These are phyloP conservation scores for Aphanomyces invadans DNA, from an alignment of 352 stramenopile genomes.

Conservation along the genomic window DNA sequence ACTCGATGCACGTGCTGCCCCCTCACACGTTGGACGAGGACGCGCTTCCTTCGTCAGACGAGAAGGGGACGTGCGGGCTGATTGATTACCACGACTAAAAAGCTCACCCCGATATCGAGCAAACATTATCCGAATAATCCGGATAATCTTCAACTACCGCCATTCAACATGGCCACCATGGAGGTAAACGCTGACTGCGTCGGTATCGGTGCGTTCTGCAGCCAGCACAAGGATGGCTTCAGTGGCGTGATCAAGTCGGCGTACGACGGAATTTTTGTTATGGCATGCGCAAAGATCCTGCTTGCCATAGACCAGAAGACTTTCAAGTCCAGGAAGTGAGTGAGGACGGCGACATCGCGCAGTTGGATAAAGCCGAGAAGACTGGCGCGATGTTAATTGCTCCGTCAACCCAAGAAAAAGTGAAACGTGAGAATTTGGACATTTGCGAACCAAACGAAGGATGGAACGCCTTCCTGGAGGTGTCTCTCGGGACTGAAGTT, in stretches of 20 bases:
- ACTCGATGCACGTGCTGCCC: no score
- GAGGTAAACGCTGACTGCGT: background rate
- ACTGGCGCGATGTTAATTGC: conserved; percentile 35
- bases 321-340: conserved; percentile 70
- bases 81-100: no score
- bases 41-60: no score
- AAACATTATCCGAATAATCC: background rate
- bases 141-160: no score
- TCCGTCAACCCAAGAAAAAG: conserved; percentile 31
- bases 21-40: no score
- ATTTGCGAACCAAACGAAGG: conserved; percentile 43
- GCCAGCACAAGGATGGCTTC: background rate
- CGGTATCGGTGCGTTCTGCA: conserved; percentile 6
- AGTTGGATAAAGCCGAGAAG: conserved; percentile 27
- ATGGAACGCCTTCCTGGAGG: conserved; percentile 40
- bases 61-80: no score
- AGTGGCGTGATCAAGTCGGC: conserved; percentile 10
- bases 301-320: conserved; percentile 38
- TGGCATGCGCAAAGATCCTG: background rate
- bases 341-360: conserved; percentile 33
- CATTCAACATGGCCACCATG: background rate
- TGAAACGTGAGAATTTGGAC: conserved; percentile 39
- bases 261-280: background rate
- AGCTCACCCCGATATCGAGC: background rate
- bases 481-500: conserved; percentile 27